Evolutionary conservation across 805 yeast species (phyloP).

Genomic region (Pichia insulana): DNA sequence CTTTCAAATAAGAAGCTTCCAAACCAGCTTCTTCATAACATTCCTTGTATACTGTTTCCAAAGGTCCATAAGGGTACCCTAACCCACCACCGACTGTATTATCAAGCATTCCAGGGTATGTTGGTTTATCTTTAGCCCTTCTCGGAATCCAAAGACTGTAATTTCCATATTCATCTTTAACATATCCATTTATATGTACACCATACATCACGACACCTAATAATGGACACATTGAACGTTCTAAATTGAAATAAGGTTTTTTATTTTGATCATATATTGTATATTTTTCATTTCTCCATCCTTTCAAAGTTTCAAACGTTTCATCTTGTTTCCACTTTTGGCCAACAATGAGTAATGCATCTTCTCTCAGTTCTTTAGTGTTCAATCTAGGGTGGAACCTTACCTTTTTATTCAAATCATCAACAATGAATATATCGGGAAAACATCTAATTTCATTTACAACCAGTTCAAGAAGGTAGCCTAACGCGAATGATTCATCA

Average conservation of each 20-base stretch:
- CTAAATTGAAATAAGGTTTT: slow-evolving; percentile 58
- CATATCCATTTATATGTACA: slow-evolving; percentile 76
- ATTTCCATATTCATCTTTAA: slow-evolving; percentile 32
- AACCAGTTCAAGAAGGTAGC: slow-evolving; percentile 31
- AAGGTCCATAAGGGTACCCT: slow-evolving; percentile 67
- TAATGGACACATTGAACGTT: slow-evolving; percentile 72
- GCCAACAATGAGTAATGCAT: slow-evolving; percentile 37
- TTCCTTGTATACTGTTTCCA: slow-evolving; percentile 79
- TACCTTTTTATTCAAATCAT: slow-evolving; percentile 22
- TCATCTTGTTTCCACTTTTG: slow-evolving; percentile 29
- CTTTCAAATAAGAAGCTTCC: slow-evolving; percentile 38
- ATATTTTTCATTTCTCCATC: slow-evolving; percentile 86
- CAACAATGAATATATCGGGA: slow-evolving; percentile 21
- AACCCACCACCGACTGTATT: slow-evolving; percentile 95
- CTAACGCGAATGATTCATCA: slow-evolving; percentile 28
- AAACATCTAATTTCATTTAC: slow-evolving; percentile 21
- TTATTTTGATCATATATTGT: slow-evolving; percentile 51
- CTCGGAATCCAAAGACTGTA: slow-evolving; percentile 76
- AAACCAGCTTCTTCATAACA: slow-evolving; percentile 88
- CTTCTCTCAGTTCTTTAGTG: slow-evolving; percentile 34
- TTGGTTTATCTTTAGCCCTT: slow-evolving; percentile 67
- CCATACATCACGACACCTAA: slow-evolving; percentile 89
- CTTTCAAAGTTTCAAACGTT: slow-evolving; percentile 36
- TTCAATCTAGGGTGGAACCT: slow-evolving; percentile 23
- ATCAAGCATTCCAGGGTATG: slow-evolving; percentile 87